phyloP scores from a whole-genome alignment of 805 yeast species.

The Saccharomycopsis guyanensis region DNA sequence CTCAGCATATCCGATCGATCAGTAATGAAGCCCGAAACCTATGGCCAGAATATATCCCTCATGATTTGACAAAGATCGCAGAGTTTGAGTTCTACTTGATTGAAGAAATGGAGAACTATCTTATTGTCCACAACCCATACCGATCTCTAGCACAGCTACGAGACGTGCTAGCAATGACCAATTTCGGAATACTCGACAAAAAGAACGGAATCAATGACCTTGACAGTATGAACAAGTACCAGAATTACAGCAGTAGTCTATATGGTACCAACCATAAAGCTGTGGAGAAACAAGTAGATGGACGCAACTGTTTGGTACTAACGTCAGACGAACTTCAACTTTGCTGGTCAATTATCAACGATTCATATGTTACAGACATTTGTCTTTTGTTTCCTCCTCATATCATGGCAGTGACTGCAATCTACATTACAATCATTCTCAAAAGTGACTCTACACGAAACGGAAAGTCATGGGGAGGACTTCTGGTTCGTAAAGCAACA shows the following conservation, averaged over 20 bases:
- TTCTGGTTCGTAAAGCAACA: neutral
- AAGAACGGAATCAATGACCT: neutral
- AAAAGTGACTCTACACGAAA: slow-evolving; percentile 23
- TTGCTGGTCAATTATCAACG: slow-evolving; percentile 86
- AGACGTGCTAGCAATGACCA: slow-evolving; percentile 30
- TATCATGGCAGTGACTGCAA: slow-evolving; percentile 70
- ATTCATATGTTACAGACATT: slow-evolving; percentile 80
- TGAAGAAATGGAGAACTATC: slow-evolving; percentile 72
- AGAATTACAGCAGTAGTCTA: slow-evolving; percentile 23
- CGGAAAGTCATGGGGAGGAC: neutral
- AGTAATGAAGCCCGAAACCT: slow-evolving; percentile 77
- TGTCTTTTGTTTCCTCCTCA: slow-evolving; percentile 85
- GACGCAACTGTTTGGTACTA: slow-evolving; percentile 26
- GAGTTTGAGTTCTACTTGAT: slow-evolving; percentile 92
- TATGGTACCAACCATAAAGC: neutral
- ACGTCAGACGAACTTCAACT: slow-evolving; percentile 69
- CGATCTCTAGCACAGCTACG: slow-evolving; percentile 49
- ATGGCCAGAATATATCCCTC: slow-evolving; percentile 95
- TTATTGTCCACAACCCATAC: slow-evolving; percentile 74
- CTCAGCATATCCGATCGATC: slow-evolving; percentile 83
- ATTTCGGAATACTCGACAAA: slow-evolving; percentile 1
- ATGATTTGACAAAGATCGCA: slow-evolving; percentile 83
- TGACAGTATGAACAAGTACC: neutral
- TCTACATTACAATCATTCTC: slow-evolving; percentile 69
- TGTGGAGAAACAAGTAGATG: slow-evolving; percentile 23